A percentile compares a stretch with the other conserved stretches of the same genome.
Conservation (phyloP, 768 basidiomycete species). For the Termitomyces sp. region DNA sequence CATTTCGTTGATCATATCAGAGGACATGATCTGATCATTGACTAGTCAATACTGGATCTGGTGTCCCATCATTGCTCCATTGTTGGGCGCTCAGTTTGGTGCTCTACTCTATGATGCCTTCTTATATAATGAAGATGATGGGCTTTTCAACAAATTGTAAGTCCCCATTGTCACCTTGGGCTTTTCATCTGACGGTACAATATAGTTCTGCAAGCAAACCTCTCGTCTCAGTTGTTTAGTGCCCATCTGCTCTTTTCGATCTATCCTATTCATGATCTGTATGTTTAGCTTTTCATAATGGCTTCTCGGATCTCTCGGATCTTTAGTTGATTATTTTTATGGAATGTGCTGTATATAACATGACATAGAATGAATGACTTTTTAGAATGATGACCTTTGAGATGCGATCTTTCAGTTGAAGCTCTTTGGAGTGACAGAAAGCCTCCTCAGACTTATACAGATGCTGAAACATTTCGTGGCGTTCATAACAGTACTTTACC, state of each 20-base stretch:
- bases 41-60: constrained; percentile 71
- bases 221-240: not conserved
- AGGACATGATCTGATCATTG: constrained; percentile 5
- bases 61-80: constrained; percentile 62
- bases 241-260: not conserved
- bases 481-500: not conserved
- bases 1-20: not conserved
- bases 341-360: too few relatives aligned
- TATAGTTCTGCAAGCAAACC: not conserved
- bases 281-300: not conserved
- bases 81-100: constrained; percentile 59
- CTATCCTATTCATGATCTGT: not conserved
- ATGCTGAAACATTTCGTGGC: not conserved
- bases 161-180: constrained; percentile 8
- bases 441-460: not conserved
- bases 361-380: too few relatives aligned
- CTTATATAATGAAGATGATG: constrained; percentile 56
- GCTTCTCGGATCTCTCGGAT: not conserved
- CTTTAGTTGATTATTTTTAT: too few relatives aligned
- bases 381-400: not conserved
- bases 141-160: constrained; percentile 46
- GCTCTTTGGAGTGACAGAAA: not conserved
- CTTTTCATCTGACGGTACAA: not conserved
- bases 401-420: not conserved
- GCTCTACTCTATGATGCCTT: constrained; percentile 58